A percentile compares a stretch with the other conserved stretches of the same genome.
These are phyloP conservation scores for Zygoascus bituminiphila DNA, from an alignment of 805 yeast species.

Conservation along the genomic window DNA sequence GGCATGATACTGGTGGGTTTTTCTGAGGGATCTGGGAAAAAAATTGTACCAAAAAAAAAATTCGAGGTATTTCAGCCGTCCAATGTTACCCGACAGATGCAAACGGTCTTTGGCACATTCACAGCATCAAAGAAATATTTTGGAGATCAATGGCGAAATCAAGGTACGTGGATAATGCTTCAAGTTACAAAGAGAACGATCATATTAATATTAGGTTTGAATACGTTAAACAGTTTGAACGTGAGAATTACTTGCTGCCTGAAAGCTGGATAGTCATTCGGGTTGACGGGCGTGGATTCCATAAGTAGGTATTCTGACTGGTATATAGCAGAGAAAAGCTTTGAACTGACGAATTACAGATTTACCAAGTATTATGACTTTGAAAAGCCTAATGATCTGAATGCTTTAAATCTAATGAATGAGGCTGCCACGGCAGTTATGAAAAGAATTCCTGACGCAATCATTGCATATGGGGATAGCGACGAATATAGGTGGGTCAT, in stretches of 20 bases:
- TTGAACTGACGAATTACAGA: slow-evolving; percentile 9
- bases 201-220: slow-evolving; percentile 44
- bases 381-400: slow-evolving; percentile 76
- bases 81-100: background rate
- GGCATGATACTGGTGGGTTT: slow-evolving; percentile 1
- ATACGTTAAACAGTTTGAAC: slow-evolving; percentile 77
- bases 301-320: no score
- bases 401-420: slow-evolving; percentile 77
- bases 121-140: background rate
- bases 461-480: slow-evolving; percentile 87
- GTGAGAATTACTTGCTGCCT: slow-evolving; percentile 63
- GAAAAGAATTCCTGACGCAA: slow-evolving; percentile 58
- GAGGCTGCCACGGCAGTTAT: slow-evolving; percentile 62
- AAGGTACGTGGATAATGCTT: slow-evolving; percentile 6
- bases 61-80: background rate
- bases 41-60: background rate
- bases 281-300: slow-evolving; percentile 92
- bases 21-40: background rate
- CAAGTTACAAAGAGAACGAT: background rate
- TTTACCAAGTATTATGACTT: slow-evolving; percentile 68
- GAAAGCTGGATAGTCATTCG: slow-evolving; percentile 76
- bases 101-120: background rate
- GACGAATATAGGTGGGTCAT: slow-evolving; percentile 67
- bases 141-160: slow-evolving; percentile 13
- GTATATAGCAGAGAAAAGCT: background rate